Evolutionary conservation across 202 grass and related monocot genomes (phyloP), one percentile per base, ranked within the genome.

Genomic region (Zizania palustris): DNA sequence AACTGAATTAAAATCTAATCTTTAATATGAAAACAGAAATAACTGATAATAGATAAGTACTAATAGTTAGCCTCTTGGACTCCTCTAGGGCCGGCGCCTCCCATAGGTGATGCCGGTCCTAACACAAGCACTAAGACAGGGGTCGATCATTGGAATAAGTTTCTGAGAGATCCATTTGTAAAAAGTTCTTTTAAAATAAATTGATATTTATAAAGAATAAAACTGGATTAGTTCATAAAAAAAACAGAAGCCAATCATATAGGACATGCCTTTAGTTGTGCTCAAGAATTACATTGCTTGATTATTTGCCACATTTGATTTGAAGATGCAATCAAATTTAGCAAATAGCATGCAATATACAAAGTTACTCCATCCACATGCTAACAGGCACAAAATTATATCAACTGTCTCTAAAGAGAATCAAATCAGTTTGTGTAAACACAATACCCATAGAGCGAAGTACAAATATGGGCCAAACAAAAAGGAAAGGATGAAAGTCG

Each of bases 341-440:
- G 62, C 40, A 67, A 67, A 37, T 44, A 56, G 10, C 42, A 76
- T 65, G 58, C 35, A 75, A 69, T 63, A 56, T 85, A 65, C 54
- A 37, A 12, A 70, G 60, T 54, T 36, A 49, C 69, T 73, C 45
- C 69, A 35, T 9, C 28, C 18, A 75, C 21, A 81, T 60, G 60
- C 11, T 65, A 60, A 45, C 73, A 64, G 13, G 60, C 33, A 67
- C 5, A 74, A 70, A 73, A 41, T 3, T 1, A 67, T 60, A 46
- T 40, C 39, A 48, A 33, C 4, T 4, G 10, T 61, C 11, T 59
- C 9, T 36, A 69, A 68, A 1, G 9, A 60, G 20, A 7, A 33
- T 28, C 19, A 80, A 22, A 56, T 10, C 48, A 64, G 22, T 40
- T 65, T 59, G 41, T 74, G 57, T 68, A 16, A 42, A n/a, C 40